These are phyloP conservation scores for Neurospora sp. DNA, from an alignment of 495 filamentous ascomycete genomes.

Conservation along the genomic window DNA sequence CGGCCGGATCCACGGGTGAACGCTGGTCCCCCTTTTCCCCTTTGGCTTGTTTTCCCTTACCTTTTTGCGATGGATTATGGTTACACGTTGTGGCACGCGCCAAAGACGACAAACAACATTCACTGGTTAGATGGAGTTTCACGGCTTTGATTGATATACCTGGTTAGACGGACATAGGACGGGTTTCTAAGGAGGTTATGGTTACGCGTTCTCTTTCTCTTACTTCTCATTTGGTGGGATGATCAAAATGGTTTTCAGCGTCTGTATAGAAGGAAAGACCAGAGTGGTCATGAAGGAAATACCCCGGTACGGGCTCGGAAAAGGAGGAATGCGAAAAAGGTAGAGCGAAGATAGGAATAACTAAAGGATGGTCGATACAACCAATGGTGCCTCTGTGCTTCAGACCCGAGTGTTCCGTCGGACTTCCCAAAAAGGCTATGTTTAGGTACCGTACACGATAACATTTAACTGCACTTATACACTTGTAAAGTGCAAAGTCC, in stretches of 20 bases:
- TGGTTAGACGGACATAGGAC: background rate
- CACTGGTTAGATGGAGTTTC: background rate
- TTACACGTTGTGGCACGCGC: background rate
- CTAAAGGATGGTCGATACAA: background rate
- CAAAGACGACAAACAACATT: background rate
- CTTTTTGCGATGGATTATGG: background rate
- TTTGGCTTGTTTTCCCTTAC: constrained; percentile 1
- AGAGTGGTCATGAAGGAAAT: background rate
- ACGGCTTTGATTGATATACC: background rate
- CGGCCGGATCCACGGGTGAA: background rate
- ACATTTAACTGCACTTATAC: background rate
- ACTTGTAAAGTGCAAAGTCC: background rate
- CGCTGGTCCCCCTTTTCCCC: background rate
- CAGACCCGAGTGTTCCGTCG: background rate
- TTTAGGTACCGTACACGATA: background rate
- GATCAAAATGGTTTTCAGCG: background rate
- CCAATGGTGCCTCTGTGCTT: background rate
- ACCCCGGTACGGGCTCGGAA: background rate
- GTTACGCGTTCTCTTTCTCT: background rate
- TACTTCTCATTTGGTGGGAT: background rate
- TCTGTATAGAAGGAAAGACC: background rate
- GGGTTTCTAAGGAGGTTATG: background rate
- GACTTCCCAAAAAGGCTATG: background rate
- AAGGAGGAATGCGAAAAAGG: background rate
- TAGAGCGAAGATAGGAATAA: background rate